phyloP scores from a whole-genome alignment of 169 alveolate species.

The Plasmodium falciparum region DNA sequence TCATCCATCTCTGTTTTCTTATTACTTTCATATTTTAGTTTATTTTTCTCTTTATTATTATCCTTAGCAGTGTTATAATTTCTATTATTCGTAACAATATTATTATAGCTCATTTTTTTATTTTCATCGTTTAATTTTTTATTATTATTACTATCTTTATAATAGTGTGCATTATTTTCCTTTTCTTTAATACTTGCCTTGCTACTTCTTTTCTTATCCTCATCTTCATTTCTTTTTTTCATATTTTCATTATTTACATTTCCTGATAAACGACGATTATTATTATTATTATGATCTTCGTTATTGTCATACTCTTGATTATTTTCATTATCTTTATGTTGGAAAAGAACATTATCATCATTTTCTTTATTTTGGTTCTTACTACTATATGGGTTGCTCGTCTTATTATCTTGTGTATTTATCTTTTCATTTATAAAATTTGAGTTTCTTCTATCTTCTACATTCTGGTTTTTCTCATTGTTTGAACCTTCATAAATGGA shows the following conservation, averaged over 20 bases:
- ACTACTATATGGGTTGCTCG: not conserved
- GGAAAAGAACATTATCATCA: not conserved
- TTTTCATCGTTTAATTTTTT: slow-evolving; percentile 1
- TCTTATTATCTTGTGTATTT: slow-evolving; percentile 3
- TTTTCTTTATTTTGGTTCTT: slow-evolving; percentile 2
- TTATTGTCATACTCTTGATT: not conserved
- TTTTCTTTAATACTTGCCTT: not conserved
- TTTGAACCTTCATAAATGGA: not conserved
- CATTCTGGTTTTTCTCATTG: not conserved
- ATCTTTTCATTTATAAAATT: not conserved
- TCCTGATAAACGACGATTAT: too few relatives aligned
- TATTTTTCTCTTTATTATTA: slow-evolving; percentile 4
- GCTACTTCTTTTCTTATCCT: not conserved
- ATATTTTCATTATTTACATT: not conserved
- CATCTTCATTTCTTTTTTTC: slow-evolving; percentile 9
- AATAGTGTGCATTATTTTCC: not conserved
- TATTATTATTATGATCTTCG: too few relatives aligned
- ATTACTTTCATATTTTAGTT: slow-evolving; percentile 7
- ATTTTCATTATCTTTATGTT: slow-evolving; percentile 2
- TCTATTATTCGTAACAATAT: not conserved
- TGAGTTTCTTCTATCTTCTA: not conserved
- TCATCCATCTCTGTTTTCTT: slow-evolving; percentile 3
- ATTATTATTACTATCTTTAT: slow-evolving; percentile 6
- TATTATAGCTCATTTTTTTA: not conserved
- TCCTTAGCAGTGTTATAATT: not conserved